phyloP scores from a whole-genome alignment of 1,284 basidiomycete genomes.

The Omphalotus olearius region DNA sequence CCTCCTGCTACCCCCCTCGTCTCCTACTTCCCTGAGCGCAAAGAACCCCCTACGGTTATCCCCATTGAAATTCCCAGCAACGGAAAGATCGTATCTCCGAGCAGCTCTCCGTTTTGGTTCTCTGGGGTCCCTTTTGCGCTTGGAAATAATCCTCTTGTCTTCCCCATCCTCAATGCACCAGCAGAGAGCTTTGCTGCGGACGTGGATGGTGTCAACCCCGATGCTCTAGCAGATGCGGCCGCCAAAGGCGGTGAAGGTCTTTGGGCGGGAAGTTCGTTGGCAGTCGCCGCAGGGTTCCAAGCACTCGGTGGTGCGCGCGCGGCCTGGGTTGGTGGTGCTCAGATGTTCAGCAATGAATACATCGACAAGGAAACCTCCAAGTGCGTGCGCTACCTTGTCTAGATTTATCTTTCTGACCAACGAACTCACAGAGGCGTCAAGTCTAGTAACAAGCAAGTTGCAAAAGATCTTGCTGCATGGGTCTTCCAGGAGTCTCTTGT shows the following conservation, averaged over 20 bases:
- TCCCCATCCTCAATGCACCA: constrained; percentile 80
- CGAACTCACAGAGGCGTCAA: constrained; percentile 42
- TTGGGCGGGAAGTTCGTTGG: constrained; percentile 74
- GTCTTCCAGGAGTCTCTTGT: constrained; percentile 87
- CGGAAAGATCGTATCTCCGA: constrained; percentile 32
- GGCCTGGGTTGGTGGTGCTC: constrained; percentile 79
- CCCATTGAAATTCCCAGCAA: constrained; percentile 48
- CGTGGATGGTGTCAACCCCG: constrained; percentile 52
- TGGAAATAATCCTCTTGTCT: constrained; percentile 77
- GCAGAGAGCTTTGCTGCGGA: constrained; percentile 70
- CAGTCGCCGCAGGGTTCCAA: constrained; percentile 88
- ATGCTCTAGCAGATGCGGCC: constrained; percentile 57
- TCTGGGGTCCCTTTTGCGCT: constrained; percentile 72
- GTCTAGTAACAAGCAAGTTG: constrained; percentile 76
- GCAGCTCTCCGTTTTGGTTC: constrained; percentile 65
- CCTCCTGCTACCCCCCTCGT: constrained; percentile 70
- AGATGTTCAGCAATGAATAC: constrained; percentile 74
- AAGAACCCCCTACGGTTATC: constrained; percentile 52
- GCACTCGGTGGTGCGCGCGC: constrained; percentile 74
- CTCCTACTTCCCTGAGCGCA: constrained; percentile 72
- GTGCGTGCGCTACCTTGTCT: constrained; percentile 29
- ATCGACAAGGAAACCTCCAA: constrained; percentile 57
- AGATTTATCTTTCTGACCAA: constrained; percentile 7
- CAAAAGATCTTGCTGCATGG: constrained; percentile 79
- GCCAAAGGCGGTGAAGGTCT: constrained; percentile 71